Percentiles rank a stretch among this genome's conserved stretches.
These are phyloP conservation scores for Yamadazyma sp. DNA, from an alignment of 1,139 yeast genomes.

Conservation along the genomic window DNA sequence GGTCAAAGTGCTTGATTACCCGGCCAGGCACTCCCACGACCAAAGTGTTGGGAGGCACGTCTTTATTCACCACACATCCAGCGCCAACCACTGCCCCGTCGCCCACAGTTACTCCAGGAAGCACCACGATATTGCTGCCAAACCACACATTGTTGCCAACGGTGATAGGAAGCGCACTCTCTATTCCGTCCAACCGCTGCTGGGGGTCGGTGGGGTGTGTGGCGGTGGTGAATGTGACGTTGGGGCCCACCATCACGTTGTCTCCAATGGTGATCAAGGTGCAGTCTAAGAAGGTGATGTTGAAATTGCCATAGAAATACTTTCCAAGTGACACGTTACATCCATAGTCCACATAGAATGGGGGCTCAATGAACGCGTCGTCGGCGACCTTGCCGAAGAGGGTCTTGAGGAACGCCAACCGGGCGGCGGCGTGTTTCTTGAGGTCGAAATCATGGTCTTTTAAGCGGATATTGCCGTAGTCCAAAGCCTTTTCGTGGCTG, in stretches of 20 bases:
- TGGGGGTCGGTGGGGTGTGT: conserved; percentile 60
- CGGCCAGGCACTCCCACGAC: conserved; percentile 64
- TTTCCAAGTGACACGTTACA: conserved; percentile 52
- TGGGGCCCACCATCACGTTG: conserved; percentile 61
- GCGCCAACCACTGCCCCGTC: conserved; percentile 66
- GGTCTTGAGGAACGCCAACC: conserved; percentile 32
- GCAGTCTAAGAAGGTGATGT: conserved; percentile 58
- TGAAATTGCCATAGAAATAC: conserved; percentile 55
- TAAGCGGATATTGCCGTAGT: conserved; percentile 39
- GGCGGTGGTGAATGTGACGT: conserved; percentile 59
- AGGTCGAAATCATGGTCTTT: conserved; percentile 30
- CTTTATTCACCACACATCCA: conserved; percentile 60
- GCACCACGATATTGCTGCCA: conserved; percentile 52
- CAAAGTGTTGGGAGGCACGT: conserved; percentile 52
- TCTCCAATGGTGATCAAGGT: conserved; percentile 63
- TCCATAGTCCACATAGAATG: conserved; percentile 60
- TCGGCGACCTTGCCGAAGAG: conserved; percentile 48
- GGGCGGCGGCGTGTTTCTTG: conserved; percentile 28
- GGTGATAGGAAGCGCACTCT: conserved; percentile 54
- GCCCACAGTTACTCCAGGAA: conserved; percentile 71
- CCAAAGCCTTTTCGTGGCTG: conserved; percentile 28
- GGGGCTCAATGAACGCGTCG: conserved; percentile 47
- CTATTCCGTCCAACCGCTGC: conserved; percentile 44
- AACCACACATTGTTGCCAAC: conserved; percentile 71
- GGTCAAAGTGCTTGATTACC: conserved; percentile 26